These are phyloP conservation scores for Glebionis coronaria DNA, from an alignment of 129 eudicot genomes.

Conservation along the genomic window DNA sequence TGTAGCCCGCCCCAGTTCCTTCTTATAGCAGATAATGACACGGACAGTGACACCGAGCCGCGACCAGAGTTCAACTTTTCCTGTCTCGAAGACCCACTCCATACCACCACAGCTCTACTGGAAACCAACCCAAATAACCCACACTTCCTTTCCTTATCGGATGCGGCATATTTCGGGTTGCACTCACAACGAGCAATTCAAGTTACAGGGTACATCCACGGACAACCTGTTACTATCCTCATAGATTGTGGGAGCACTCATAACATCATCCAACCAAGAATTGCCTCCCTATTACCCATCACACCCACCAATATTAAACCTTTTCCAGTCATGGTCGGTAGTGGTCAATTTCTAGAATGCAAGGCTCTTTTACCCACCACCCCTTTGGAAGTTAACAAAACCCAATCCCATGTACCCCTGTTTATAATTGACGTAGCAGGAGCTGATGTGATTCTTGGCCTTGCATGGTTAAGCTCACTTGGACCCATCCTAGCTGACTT, in stretches of 20 bases:
- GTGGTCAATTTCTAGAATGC: neutral
- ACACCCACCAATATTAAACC: neutral
- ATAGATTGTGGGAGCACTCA: conserved; percentile 2
- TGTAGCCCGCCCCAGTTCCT: too few species aligned
- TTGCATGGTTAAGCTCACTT: neutral
- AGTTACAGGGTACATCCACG: neutral
- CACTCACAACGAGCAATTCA: neutral
- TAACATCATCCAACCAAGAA: conserved; percentile 8
- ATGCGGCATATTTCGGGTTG: neutral
- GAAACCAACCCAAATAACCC: neutral
- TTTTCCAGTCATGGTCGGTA: neutral
- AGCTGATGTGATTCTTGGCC: neutral
- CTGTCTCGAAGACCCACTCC: too few species aligned
- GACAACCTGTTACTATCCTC: neutral
- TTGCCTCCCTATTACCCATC: neutral
- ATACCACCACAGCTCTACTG: too few species aligned
- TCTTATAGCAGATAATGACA: neutral
- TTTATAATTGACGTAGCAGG: neutral
- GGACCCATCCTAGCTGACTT: neutral
- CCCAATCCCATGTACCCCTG: neutral
- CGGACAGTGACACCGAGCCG: neutral
- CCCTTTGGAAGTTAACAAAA: neutral
- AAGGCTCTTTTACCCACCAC: neutral
- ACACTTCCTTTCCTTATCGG: neutral
- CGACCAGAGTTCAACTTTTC: too few species aligned